These are phyloP conservation scores for Narthecium ossifragum DNA, from an alignment of 106 monocot species.

Conservation along the genomic window DNA sequence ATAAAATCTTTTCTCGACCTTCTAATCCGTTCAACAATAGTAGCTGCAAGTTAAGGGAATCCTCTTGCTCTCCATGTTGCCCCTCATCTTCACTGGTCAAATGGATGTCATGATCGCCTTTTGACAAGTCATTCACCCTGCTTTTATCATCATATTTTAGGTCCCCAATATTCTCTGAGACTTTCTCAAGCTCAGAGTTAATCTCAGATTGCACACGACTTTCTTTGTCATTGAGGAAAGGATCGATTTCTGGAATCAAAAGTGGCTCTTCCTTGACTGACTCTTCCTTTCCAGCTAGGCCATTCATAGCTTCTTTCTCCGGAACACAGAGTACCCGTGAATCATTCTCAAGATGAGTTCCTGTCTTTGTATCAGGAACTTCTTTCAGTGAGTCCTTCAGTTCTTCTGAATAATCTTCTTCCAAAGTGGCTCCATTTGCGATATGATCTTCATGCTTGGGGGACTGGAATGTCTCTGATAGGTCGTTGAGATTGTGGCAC, in stretches of 20 bases:
- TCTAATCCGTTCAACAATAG: slow-evolving; percentile 44
- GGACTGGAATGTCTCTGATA: slow-evolving; percentile 8
- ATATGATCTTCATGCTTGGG: neutral
- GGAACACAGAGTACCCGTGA: too few relatives aligned
- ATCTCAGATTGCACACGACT: too few relatives aligned
- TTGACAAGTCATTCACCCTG: neutral
- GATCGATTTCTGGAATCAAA: too few relatives aligned
- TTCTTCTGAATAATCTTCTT: slow-evolving; percentile 1
- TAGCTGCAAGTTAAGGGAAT: slow-evolving; percentile 27
- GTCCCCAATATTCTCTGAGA: neutral
- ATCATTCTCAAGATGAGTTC: too few relatives aligned
- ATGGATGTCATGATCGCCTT: neutral
- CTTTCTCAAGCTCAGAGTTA: neutral
- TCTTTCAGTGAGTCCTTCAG: neutral
- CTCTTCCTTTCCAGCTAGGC: too few relatives aligned
- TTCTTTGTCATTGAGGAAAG: too few relatives aligned
- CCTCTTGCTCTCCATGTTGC: slow-evolving; percentile 29
- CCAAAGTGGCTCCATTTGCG: neutral
- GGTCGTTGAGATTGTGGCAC: slow-evolving; percentile 5
- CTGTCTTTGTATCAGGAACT: too few relatives aligned
- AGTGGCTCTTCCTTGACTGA: too few relatives aligned
- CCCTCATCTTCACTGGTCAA: neutral
- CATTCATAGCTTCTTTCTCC: too few relatives aligned
- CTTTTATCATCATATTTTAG: neutral
- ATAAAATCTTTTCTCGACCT: slow-evolving; percentile 53